Conservation (phyloP, 164 flowering plant genomes). For the Stephania japonica region DNA sequence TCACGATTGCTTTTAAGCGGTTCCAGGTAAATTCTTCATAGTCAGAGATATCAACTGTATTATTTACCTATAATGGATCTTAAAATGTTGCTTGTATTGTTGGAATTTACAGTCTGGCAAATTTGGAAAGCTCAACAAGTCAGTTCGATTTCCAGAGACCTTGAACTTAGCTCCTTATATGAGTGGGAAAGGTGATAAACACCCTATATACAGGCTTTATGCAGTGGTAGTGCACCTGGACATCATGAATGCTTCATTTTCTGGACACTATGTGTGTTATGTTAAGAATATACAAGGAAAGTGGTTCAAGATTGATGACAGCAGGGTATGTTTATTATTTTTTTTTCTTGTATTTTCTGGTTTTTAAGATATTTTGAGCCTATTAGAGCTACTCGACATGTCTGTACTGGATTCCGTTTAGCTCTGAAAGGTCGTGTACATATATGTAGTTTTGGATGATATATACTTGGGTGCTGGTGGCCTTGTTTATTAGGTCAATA, state of each 20-base stretch:
- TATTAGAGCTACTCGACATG: not conserved
- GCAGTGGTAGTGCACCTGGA: slow-evolving; percentile 91
- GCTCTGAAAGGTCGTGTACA: not conserved
- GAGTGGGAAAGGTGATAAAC: slow-evolving; percentile 63
- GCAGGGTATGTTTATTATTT: slow-evolving; percentile 48
- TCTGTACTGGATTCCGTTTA: too few relatives aligned
- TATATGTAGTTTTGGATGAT: not conserved
- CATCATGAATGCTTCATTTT: slow-evolving; percentile 83
- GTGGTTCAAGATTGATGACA: slow-evolving; percentile 91
- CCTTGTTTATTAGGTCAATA: not conserved
- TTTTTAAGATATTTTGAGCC: not conserved
- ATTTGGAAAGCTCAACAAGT: slow-evolving; percentile 88
- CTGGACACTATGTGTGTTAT: slow-evolving; percentile 93
- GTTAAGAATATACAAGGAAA: slow-evolving; percentile 56
- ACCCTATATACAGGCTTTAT: slow-evolving; percentile 73
- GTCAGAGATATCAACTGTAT: slow-evolving; percentile 1
- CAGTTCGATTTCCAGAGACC: slow-evolving; percentile 66
- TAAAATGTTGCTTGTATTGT: slow-evolving; percentile 4
- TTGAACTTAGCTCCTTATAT: slow-evolving; percentile 69
- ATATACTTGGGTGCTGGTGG: not conserved
- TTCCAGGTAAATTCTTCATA: slow-evolving; percentile 56
- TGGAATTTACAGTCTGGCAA: slow-evolving; percentile 67
- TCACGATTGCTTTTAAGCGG: slow-evolving; percentile 83
- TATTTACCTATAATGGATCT: not conserved
- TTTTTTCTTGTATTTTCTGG: not conserved